Base-by-base conservation (phyloP, 495 filamentous ascomycete genomes). In the Penicillium odoratum region DNA sequence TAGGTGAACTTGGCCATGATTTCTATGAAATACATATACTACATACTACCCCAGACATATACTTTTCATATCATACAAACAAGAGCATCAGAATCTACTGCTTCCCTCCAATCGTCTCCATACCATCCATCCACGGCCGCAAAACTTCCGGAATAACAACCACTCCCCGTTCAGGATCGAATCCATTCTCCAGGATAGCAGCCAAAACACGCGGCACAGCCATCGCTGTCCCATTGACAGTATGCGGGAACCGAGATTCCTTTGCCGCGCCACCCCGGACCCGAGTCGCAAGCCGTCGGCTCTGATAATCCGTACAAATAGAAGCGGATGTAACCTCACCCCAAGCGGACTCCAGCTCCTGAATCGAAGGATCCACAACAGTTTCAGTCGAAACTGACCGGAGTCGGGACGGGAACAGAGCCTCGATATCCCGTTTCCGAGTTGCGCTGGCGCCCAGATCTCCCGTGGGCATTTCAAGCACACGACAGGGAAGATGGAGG, bases 281-380 rank as follows among this genome's bases (percentile, higher is more conserved):
- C 16, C 86, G 80, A 10, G 94, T 96, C 28, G 82, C 88, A 38
- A 98, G 75, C 18, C 94, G 81, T 8, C 94, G 80, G 21, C 83
- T 87, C 78, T 98, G 94, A 72, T 98, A 98, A 69, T 98, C 95
- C 5, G 91, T 94, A 70, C 94, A 98, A 56, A 93, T 88, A 52
- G 90, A 93, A 11, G 91, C 85, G 51, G 86, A 91, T 0, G 93
- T 96, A 10, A 98, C 90, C 71, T 98, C 94, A 31, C 94, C 94
- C 89, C 91, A 98, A 11, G 92, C 93, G 28, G 86, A 83, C 68
- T 92, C 86, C 16, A 83, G 76, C 31, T 81, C 76, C 15, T 63
- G 43, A 3, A 55, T 30, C 4, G 50, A 31, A 0, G 57, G 38
- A 34, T 63, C 61, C 8, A 53, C 47, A 7, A 58, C 57, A 6